These are phyloP conservation scores for Boletellus sp. DNA, from an alignment of 768 basidiomycete genomes.

Conservation along the genomic window DNA sequence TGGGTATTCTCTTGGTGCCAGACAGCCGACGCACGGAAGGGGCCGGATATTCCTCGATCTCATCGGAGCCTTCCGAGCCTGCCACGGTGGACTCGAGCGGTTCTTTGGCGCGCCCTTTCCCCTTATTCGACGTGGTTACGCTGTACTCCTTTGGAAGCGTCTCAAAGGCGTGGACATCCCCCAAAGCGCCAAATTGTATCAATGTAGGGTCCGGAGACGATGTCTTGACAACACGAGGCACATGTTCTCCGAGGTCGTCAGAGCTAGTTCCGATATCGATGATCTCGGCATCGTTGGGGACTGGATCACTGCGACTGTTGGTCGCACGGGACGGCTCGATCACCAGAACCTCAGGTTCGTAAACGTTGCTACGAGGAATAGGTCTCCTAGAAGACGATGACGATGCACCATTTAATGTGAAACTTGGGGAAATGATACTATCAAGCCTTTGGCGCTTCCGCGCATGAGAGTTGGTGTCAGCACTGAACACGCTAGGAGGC, in stretches of 20 bases:
- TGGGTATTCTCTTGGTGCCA: conserved; percentile 15
- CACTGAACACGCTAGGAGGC: background rate
- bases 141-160: conserved; percentile 13
- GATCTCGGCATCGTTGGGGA: conserved; percentile 17
- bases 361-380: background rate
- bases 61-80: conserved; percentile 24
- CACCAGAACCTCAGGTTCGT: conserved; percentile 24
- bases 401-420: conserved; percentile 1
- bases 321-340: conserved; percentile 2
- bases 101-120: conserved; percentile 22
- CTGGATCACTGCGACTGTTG: background rate
- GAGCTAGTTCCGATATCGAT: conserved; percentile 15
- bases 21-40: background rate
- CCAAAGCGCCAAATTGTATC: no score
- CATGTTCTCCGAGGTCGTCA: conserved; percentile 23
- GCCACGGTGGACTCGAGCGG: conserved; percentile 11
- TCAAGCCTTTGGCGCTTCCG: conserved; percentile 27
- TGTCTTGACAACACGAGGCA: conserved; percentile 9
- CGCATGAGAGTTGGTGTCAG: background rate
- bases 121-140: conserved; percentile 11
- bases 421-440: background rate
- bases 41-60: conserved; percentile 16
- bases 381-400: conserved; percentile 1
- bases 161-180: conserved; percentile 19
- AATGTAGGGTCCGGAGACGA: conserved; percentile 25